Evolutionary conservation across 495 filamentous ascomycete species (phyloP).

Genomic region (Collariella sp.): DNA sequence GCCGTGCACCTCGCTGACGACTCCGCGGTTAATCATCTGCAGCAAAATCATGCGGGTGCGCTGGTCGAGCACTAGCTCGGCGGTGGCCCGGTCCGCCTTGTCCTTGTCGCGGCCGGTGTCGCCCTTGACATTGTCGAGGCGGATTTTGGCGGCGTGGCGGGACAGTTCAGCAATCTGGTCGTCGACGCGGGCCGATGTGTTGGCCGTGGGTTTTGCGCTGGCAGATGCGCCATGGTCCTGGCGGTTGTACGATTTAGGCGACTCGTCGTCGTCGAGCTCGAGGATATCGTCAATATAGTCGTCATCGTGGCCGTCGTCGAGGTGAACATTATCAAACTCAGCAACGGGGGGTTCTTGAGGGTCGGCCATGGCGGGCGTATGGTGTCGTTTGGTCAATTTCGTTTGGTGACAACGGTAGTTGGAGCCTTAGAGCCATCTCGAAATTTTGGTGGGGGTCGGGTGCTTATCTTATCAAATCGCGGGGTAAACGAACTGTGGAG

Average conservation of each 20-base stretch:
- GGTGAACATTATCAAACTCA: background rate
- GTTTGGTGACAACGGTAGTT: too few species aligned
- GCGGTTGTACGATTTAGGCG: conserved; percentile 87
- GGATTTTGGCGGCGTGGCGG: conserved; percentile 82
- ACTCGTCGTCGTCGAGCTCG: conserved; percentile 54
- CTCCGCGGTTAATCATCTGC: conserved; percentile 85
- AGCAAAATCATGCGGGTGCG: conserved; percentile 89
- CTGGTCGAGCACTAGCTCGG: conserved; percentile 87
- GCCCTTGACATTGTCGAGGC: conserved; percentile 60
- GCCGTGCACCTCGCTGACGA: conserved; percentile 77
- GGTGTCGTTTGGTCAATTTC: background rate
- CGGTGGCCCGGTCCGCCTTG: conserved; percentile 86
- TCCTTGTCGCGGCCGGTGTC: conserved; percentile 53
- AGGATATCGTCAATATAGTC: conserved; percentile 37
- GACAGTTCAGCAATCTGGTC: conserved; percentile 79
- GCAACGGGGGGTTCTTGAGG: background rate
- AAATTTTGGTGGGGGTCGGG: conserved; percentile 17
- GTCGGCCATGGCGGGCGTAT: background rate
- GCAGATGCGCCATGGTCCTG: conserved; percentile 64
- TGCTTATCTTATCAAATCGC: conserved; percentile 22
- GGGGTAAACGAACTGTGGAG: conserved; percentile 10
- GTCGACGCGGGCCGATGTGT: conserved; percentile 68
- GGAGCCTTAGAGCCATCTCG: background rate
- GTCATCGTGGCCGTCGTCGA: conserved; percentile 17
- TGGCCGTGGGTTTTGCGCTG: conserved; percentile 68